phyloP scores from a whole-genome alignment of 2,329 filamentous ascomycete species.

The Colletotrichum sp. region DNA sequence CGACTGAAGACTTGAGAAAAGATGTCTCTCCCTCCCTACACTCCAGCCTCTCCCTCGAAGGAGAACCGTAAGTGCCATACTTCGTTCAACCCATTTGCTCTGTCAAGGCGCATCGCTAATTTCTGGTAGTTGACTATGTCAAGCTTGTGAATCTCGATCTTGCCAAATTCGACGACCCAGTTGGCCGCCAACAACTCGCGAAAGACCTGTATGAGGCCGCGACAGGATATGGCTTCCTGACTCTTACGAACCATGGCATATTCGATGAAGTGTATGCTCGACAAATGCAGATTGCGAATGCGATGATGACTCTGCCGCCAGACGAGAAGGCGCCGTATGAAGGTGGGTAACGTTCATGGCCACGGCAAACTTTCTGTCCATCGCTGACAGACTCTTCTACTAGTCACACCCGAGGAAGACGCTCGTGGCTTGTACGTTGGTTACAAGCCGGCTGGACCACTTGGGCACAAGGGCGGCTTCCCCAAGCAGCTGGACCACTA shows the following conservation, averaged over 20 bases:
- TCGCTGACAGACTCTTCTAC: background rate
- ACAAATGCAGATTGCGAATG: constrained; percentile 29
- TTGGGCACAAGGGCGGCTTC: background rate
- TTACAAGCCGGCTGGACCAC: background rate
- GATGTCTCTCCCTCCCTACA: background rate
- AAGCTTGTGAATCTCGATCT: constrained; percentile 29
- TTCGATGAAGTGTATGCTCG: constrained; percentile 25
- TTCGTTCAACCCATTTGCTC: background rate
- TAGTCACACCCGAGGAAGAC: constrained; percentile 30
- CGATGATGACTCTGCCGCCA: constrained; percentile 27
- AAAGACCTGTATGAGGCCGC: constrained; percentile 29
- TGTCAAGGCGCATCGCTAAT: background rate
- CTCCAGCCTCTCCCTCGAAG: background rate
- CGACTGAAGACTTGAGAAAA: background rate
- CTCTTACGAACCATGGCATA: constrained; percentile 29
- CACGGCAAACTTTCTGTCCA: rapidly evolving
- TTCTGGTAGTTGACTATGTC: constrained; percentile 26
- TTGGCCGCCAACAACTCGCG: constrained; percentile 26
- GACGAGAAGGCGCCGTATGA: constrained; percentile 30
- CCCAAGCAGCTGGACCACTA: background rate
- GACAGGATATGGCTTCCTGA: constrained; percentile 29
- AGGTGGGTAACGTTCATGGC: background rate
- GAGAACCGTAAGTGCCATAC: background rate
- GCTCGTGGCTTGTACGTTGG: background rate
- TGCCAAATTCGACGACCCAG: constrained; percentile 28